Conservation (phyloP, 805 yeast genomes). For the Ogataea zsoltii region DNA sequence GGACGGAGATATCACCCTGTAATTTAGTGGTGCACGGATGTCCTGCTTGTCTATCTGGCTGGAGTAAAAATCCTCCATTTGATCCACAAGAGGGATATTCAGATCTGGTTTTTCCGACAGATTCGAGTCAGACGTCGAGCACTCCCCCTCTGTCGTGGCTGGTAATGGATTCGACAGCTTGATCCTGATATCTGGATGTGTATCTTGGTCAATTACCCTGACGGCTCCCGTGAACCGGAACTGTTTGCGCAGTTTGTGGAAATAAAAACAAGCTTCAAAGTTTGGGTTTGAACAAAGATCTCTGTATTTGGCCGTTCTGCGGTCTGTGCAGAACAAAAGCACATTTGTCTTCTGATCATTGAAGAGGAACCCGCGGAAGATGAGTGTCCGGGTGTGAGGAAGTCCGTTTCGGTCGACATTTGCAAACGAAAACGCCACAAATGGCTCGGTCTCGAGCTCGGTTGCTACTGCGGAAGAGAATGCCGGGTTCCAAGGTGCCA, state of each 20-base stretch:
- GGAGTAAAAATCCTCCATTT: conserved; percentile 20
- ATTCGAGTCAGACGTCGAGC: too few species aligned
- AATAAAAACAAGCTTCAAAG: conserved; percentile 79
- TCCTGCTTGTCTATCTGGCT: conserved; percentile 9
- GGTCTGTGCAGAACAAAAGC: conserved; percentile 69
- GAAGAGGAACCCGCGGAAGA: conserved; percentile 74
- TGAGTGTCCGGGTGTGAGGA: conserved; percentile 71
- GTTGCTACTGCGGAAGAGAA: conserved; percentile 54
- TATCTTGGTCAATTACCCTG: conserved; percentile 40
- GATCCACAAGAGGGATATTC: conserved; percentile 19
- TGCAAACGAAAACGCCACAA: conserved; percentile 65
- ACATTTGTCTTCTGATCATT: conserved; percentile 67
- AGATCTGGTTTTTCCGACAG: neutral
- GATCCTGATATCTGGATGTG: conserved; percentile 22
- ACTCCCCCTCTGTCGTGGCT: neutral
- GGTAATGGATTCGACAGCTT: neutral
- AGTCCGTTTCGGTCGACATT: conserved; percentile 55
- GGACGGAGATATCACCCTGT: conserved; percentile 24
- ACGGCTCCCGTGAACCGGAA: conserved; percentile 72
- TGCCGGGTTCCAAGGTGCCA: conserved; percentile 80
- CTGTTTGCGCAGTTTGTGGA: conserved; percentile 61
- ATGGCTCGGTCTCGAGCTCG: conserved; percentile 46
- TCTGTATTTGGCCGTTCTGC: conserved; percentile 61
- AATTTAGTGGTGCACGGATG: conserved; percentile 19
- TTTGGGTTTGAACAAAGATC: conserved; percentile 53